Base-by-base conservation (phyloP, 2,329 filamentous ascomycete genomes). In the Sclerotiophoma versabilis region DNA sequence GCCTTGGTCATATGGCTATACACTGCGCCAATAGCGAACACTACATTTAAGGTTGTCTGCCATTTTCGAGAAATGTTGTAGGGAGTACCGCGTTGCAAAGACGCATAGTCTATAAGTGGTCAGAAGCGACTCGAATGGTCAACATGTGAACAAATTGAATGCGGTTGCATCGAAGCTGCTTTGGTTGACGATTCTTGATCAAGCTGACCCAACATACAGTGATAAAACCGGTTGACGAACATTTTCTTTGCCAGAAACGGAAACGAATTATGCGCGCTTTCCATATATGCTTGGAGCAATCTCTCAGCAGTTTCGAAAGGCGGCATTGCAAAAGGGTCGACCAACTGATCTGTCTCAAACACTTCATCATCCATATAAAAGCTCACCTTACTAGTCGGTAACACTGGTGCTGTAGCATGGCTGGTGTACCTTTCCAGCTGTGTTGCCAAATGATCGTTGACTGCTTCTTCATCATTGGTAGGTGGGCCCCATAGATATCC, bases 21-120 rank as follows among this genome's bases (percentile, higher is more conserved):
- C 20, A 68, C 65, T 15, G 76, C 67, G 8, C 73, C 76, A 30
- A 79, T 74, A 15, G 76, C 77, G 49, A 78, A 77, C 2, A 78
- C 67, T 14, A 77, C 29, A 42, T 79, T 77, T 33, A 78, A 44
- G 15, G 75, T 73, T 5, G 70, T 69, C 20, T 70, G 66, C 76
- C 74, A 77, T 20, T 69, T 66, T 23, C 54, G 54, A 15, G 64
- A 47, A 10, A 61, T 25, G 19, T 48, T 36, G 29, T 55, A 29
- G 29, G 62, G 52, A 44, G 51, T 26, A 41, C 62, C 54, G 20
- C 54, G 37, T 22, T 57, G 49, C 26, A 60, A 41, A 14, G 63
- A 68, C 22, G 53, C 51, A 45, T 70, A 66, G 65, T 64, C 59
- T 62, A 19, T 20, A 9, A 15, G 2, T 36, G 2, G 29, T 54